Conservation (phyloP, 2,329 filamentous ascomycete species). For the Scolecobasidium constrictum region DNA sequence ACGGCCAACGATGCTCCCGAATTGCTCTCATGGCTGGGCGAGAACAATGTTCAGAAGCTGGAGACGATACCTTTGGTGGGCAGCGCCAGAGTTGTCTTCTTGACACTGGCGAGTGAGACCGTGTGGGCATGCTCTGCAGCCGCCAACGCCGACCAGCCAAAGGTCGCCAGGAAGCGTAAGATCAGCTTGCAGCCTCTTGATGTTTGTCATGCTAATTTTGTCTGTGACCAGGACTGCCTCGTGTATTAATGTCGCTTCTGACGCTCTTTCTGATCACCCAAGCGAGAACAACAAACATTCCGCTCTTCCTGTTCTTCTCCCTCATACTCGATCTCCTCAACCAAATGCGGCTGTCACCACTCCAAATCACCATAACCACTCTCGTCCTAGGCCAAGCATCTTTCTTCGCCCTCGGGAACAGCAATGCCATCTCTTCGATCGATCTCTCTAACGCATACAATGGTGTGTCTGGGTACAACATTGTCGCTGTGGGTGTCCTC, state of each 20-base stretch:
- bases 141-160: constrained; percentile 10
- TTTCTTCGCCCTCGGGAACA: constrained; percentile 85
- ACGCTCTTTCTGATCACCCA: constrained; percentile 78
- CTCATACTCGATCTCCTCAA: constrained; percentile 45
- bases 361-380: constrained; percentile 50
- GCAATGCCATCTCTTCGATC: constrained; percentile 91
- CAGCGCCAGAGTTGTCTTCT: constrained; percentile 24
- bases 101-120: constrained; percentile 15
- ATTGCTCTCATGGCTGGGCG: constrained; percentile 37
- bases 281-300: constrained; percentile 73
- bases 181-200: too few relatives aligned
- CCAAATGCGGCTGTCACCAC: constrained; percentile 14
- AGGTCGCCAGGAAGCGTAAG: background rate
- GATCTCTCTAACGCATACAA: constrained; percentile 95
- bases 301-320: constrained; percentile 68
- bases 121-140: constrained; percentile 14
- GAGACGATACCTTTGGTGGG: constrained; percentile 24
- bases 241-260: constrained; percentile 46
- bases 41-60: constrained; percentile 36
- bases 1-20: constrained; percentile 83
- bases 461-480: constrained; percentile 70
- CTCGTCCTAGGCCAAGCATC: constrained; percentile 69
- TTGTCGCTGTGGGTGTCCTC: constrained; percentile 68
- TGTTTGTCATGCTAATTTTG: background rate
- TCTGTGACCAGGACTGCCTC: background rate